These are phyloP conservation scores for Magnolia changhungtana DNA, from an alignment of 164 flowering plant species.

Conservation along the genomic window DNA sequence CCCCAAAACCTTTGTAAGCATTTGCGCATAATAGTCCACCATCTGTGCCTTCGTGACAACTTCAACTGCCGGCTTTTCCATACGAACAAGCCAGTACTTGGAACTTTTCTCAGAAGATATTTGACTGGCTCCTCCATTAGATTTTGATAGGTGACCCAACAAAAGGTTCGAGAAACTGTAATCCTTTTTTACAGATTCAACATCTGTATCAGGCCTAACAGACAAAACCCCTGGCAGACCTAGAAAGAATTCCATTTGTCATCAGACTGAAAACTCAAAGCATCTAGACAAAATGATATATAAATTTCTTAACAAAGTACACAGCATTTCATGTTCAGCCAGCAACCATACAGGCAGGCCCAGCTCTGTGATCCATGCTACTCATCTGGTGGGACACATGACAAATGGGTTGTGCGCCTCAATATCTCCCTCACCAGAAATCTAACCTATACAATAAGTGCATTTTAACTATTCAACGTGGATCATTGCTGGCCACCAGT, in stretches of 20 bases:
- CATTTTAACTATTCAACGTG: neutral
- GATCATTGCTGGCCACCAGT: neutral
- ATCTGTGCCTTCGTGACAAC: slow-evolving; percentile 75
- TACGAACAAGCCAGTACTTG: slow-evolving; percentile 74
- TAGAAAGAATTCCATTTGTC: slow-evolving; percentile 17
- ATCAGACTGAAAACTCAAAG: neutral
- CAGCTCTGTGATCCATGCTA: neutral
- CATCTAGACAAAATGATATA: neutral
- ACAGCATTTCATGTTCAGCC: neutral
- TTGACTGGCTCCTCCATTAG: slow-evolving; percentile 15
- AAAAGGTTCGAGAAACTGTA: slow-evolving; percentile 31
- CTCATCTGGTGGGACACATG: neutral
- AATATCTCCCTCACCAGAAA: neutral
- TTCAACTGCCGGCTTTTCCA: slow-evolving; percentile 58
- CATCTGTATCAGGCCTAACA: slow-evolving; percentile 55
- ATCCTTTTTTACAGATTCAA: slow-evolving; percentile 42
- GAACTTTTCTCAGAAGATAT: slow-evolving; percentile 47
- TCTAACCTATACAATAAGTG: neutral
- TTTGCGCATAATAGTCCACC: slow-evolving; percentile 73
- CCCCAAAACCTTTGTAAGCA: slow-evolving; percentile 72
- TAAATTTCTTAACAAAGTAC: neutral
- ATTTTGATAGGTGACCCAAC: slow-evolving; percentile 11
- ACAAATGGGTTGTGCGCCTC: neutral
- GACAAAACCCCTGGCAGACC: slow-evolving; percentile 67
- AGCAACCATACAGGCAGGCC: neutral